Percentiles rank a stretch among this genome's conserved stretches.
phyloP scores from a whole-genome alignment of 2,329 filamentous ascomycete genomes.

The Aureobasidium sp. region DNA sequence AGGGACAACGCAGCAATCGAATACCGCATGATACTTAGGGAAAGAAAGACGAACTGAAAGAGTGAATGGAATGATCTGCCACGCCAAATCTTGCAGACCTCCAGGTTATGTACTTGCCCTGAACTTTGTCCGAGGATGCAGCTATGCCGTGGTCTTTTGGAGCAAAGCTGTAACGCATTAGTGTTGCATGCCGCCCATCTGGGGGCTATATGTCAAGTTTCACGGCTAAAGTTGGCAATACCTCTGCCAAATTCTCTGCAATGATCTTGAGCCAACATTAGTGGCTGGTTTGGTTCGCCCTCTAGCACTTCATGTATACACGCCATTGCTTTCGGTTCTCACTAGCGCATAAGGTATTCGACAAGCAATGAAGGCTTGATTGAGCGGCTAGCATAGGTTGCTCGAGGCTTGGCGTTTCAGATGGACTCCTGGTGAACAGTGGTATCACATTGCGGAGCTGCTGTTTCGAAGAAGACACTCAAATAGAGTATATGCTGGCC shows the following conservation, averaged over 20 bases:
- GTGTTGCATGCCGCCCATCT: constrained; percentile 4
- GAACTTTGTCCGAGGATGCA: background rate
- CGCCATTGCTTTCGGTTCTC: background rate
- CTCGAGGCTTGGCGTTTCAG: constrained; percentile 2
- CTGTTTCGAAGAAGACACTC: background rate
- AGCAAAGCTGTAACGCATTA: constrained; percentile 5
- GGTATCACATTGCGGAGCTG: background rate
- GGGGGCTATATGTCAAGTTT: background rate
- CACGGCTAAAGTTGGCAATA: background rate
- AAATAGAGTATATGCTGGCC: background rate
- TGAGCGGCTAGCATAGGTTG: background rate
- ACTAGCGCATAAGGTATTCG: background rate
- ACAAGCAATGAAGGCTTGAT: background rate
- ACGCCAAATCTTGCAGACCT: background rate
- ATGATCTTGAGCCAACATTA: background rate
- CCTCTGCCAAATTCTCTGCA: background rate
- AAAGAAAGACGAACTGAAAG: background rate
- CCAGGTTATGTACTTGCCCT: background rate
- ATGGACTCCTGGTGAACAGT: background rate
- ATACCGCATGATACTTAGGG: background rate
- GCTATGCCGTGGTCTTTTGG: background rate
- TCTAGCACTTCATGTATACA: background rate
- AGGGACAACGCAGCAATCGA: background rate
- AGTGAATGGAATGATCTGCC: background rate
- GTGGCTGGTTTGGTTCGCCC: background rate